Evolutionary conservation across 169 alveolate genomes (phyloP), one percentile per base, ranked within the genome.

Genomic region (Plasmodium chabaudi): DNA sequence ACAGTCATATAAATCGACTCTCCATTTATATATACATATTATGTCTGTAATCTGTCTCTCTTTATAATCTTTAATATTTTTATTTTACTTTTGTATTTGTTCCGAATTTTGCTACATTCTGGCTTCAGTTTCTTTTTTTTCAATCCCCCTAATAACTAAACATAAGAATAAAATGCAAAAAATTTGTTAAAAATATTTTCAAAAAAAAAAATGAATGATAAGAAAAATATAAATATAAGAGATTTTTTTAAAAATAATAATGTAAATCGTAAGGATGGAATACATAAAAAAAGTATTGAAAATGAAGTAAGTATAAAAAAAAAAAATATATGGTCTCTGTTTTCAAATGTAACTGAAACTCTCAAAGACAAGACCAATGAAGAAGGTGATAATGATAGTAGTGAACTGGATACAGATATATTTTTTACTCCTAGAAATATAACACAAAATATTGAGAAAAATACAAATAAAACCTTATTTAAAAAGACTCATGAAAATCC

Each of bases 271-370:
- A 27, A 42, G 6, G 84, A 44, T 9, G 53, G 19, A 19, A 49
- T 19, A 59, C 39, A 68, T n/a, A 47, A 19, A 53, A 57, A 75
- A n/a, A 61, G n/a, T 15, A 17, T 10, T 21, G 34, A 15, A 39
- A 53, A 56, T 34, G 9, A 56, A 1, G 23, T 12, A 25, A 49
- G 44, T 12, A 79, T 55, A 42, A 79, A 79, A 47, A 34, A 65
- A 57, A 15, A 15, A 27, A 55, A 46, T 39, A 79, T 79, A 21
- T 79, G 89, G 89, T 79, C 89, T 5, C 25, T 79, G 6, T 79
- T 79, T 71, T 27, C 89, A 7, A 61, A 79, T n/a, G 77, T 79
- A 5, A 65, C 34, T 5, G 72, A 59, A 9, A 23, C 42, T 21
- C 10, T 39, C 6, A 67, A 19, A 1, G 53, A 13, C 6, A 19